Evolutionary conservation across 345 rosid species (phyloP), one percentile per base, ranked within the genome.

Genomic region (Passiflora organensis): DNA sequence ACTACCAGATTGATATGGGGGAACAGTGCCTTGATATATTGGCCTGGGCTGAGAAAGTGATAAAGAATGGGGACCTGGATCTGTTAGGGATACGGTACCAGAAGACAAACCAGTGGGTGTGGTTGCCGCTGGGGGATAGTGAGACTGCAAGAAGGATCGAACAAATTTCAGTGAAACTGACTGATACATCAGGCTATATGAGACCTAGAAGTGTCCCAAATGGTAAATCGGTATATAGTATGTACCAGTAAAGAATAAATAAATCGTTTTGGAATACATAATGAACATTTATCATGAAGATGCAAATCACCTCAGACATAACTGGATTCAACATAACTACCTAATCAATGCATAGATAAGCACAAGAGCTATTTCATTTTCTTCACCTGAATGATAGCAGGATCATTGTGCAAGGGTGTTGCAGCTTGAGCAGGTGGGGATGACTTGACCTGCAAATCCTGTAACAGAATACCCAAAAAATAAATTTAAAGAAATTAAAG

Each of bases 391-490:
- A 72, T 72, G 46, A 67, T 72, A 43, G 76, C 72, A 41, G 76
- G 76, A 59, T 72, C 76, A 49, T 50, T 58, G 62, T 72, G 60
- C 38, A 67, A 44, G 17, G 63, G 43, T 21, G 65, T 10, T 24
- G 65, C n/a, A 13, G 65, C 16, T 50, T 72, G 69, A 48, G 58
- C 69, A 17, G 72, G 69, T 22, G 76, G 76, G 17, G 72, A 67
- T 25, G 76, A 72, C 41, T 67, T 67, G 45, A 72, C 76, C 69
- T 72, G 69, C 55, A 72, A 67, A 59, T 72, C 76, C 76, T 67
- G 69, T 22, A 47, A 36, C 51, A 59, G 19, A 64, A 4, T 56
- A 16, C 28, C 1, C 45, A 34, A 6, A 55, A 6, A 34, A 13
- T 50, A n/a, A 52, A 47, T 43, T 0, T 18, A 52, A 23, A 21